Evolutionary conservation across 1,139 yeast genomes (phyloP), one percentile per base, ranked within the genome.

Genomic region (Yamadazyma sp.): DNA sequence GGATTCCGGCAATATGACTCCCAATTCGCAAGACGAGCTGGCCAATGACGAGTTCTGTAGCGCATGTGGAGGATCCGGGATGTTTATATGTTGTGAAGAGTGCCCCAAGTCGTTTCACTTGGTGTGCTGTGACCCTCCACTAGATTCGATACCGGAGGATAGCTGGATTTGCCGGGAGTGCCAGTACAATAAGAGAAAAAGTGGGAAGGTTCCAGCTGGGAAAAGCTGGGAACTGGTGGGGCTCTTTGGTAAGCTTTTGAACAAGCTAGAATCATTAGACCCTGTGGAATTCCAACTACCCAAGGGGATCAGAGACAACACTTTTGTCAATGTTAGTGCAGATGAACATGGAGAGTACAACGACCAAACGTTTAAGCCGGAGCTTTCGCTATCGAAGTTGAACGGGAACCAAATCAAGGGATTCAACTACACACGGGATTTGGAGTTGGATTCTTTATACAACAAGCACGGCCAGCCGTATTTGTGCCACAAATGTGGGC

Each of bases 51-150:
- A 92, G 60, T 89, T 75, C 58, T 92, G 98, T 55, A 72, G 86
- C 17, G 75, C 94, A 0, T 92, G 98, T 63, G 89, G 94, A 1
- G 88, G 89, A 20, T 71, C 91, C 0, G 98, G 98, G 7, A 73
- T 87, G 28, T 88, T 92, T 49, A 71, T 92, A 23, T 92, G 98
- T 61, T 92, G 98, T 64, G 98, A 92, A 51, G 73, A 87, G 2
- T 92, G 98, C 61, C 96, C 97, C 0, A 77, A 76, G 53, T 87
- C 96, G 1, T 92, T 91, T 60, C 98, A 92, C 57, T 88, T 92
- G 55, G 73, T 87, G 10, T 92, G 98, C 59, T 78, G 92, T 47
- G 86, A 87, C 51, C 98, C 98, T 2, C 98, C 98, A 0, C 63
- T 85, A 18, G 92, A 85, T 47, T 73, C 79, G 31, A 69, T 89